These are phyloP conservation scores for Penicillium expansum DNA, from an alignment of 2,329 filamentous ascomycete genomes.

Conservation along the genomic window DNA sequence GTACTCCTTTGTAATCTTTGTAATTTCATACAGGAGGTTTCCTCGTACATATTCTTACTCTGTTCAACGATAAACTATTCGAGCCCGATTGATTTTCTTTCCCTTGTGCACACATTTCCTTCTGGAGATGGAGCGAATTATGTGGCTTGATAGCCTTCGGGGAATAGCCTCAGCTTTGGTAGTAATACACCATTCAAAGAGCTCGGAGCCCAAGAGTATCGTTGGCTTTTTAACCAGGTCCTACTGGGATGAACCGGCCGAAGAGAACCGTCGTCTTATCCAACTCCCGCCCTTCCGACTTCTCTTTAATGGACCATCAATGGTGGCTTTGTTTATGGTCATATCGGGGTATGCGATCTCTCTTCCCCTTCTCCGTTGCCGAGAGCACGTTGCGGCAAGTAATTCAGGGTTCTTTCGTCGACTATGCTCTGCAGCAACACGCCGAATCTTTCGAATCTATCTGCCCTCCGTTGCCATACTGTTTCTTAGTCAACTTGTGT, in stretches of 20 bases:
- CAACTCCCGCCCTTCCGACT: slow-evolving; percentile 1
- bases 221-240: neutral
- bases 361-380: neutral
- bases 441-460: slow-evolving; percentile 3
- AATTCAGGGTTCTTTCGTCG: neutral
- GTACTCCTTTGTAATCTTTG: neutral
- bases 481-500: neutral
- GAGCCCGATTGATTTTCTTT: neutral
- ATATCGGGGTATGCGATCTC: slow-evolving; percentile 3
- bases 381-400: neutral
- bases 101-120: neutral
- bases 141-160: slow-evolving; percentile 3
- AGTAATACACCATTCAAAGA: neutral
- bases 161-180: neutral
- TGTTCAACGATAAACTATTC: neutral
- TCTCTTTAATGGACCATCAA: neutral
- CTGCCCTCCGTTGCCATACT: neutral
- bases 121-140: neutral
- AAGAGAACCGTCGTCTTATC: neutral
- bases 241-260: neutral
- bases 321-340: slow-evolving; percentile 1
- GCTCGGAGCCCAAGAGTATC: neutral
- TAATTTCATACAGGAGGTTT: neutral
- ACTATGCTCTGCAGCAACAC: neutral
- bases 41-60: neutral